These are phyloP conservation scores for Lichtheimia hyalospora DNA, from an alignment of 371 early-diverging fungal species.

Conservation along the genomic window DNA sequence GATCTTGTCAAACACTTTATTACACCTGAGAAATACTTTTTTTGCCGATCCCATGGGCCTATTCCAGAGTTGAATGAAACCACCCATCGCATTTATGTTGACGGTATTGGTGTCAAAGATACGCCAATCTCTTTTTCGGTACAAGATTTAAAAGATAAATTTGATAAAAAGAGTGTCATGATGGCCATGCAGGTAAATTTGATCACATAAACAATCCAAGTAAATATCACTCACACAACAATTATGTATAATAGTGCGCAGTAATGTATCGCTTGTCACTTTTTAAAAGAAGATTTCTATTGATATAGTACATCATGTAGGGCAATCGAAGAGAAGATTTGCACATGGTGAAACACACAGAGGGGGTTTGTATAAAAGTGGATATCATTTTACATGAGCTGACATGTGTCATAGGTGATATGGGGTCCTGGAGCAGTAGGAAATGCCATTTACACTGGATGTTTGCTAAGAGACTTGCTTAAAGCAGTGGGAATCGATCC, in stretches of 20 bases:
- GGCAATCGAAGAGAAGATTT: constrained; percentile 87
- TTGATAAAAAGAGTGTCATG: constrained; percentile 30
- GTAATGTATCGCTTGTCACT: constrained; percentile 10
- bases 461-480: constrained; percentile 73
- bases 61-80: constrained; percentile 51
- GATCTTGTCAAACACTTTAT: constrained; percentile 53
- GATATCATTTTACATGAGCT: too few species aligned
- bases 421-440: constrained; percentile 84
- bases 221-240: not conserved
- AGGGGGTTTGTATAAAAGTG: constrained; percentile 43
- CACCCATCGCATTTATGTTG: constrained; percentile 1
- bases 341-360: constrained; percentile 72
- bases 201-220: not conserved
- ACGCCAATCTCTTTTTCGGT: constrained; percentile 26
- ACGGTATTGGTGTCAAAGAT: constrained; percentile 3
- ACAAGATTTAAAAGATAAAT: constrained; percentile 45
- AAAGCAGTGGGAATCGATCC: constrained; percentile 47
- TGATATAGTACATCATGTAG: constrained; percentile 7
- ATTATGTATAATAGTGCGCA: constrained; percentile 19
- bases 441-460: constrained; percentile 80
- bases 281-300: not conserved
- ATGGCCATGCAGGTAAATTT: constrained; percentile 47
- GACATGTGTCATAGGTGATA: constrained; percentile 37
- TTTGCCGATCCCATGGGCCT: constrained; percentile 83
- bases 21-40: constrained; percentile 53